These are phyloP conservation scores for Sporothrix dimorphospora DNA, from an alignment of 2,329 filamentous ascomycete species.

Conservation along the genomic window DNA sequence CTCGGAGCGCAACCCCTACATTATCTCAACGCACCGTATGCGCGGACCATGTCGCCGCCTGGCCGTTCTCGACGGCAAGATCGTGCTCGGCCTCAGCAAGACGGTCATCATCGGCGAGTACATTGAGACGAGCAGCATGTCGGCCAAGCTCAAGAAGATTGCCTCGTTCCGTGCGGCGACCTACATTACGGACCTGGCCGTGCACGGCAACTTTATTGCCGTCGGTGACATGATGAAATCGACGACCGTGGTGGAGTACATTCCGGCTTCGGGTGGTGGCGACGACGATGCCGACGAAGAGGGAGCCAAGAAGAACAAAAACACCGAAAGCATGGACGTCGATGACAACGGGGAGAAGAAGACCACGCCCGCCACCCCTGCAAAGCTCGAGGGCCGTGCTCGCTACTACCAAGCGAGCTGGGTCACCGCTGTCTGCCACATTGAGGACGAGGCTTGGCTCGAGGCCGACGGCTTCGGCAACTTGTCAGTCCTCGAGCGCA, in stretches of 20 bases:
- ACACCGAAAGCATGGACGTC: background rate
- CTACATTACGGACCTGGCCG: constrained; percentile 77
- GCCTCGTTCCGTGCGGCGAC: constrained; percentile 81
- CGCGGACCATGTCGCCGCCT: constrained; percentile 82
- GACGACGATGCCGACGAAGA: background rate
- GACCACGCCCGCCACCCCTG: constrained; percentile 41
- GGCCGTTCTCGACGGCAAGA: constrained; percentile 71
- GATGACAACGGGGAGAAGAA: background rate
- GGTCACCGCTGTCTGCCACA: constrained; percentile 75
- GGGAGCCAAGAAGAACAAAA: constrained; percentile 32
- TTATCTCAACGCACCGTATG: constrained; percentile 69
- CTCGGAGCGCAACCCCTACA: constrained; percentile 70
- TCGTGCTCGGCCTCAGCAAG: constrained; percentile 88
- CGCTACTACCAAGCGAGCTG: constrained; percentile 82
- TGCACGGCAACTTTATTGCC: constrained; percentile 75
- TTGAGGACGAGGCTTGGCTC: constrained; percentile 76
- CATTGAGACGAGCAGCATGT: constrained; percentile 57
- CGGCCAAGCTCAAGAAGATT: constrained; percentile 66
- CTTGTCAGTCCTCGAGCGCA: constrained; percentile 75
- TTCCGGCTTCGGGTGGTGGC: constrained; percentile 46
- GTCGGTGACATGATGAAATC: constrained; percentile 96
- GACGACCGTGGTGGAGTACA: constrained; percentile 75
- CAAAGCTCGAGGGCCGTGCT: constrained; percentile 71
- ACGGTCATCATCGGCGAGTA: constrained; percentile 69
- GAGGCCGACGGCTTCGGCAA: constrained; percentile 89